Evolutionary conservation across 768 basidiomycete genomes (phyloP).

Genomic region (Suillus ampliporus): DNA sequence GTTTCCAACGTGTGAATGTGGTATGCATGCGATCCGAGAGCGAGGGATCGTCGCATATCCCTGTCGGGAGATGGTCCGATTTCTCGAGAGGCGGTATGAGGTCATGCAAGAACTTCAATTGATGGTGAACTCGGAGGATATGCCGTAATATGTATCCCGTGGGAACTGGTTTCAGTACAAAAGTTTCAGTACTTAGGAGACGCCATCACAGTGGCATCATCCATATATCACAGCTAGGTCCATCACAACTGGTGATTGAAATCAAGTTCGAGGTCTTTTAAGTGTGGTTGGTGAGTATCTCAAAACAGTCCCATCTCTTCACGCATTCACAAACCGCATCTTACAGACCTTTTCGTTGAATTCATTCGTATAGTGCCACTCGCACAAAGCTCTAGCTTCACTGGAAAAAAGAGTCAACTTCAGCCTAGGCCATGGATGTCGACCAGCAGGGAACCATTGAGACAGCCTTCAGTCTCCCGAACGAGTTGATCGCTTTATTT

Average conservation of each 20-base stretch:
- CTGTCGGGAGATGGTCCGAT: too few species aligned
- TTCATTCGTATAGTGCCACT: neutral
- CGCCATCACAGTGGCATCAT: too few species aligned
- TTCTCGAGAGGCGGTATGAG: too few species aligned
- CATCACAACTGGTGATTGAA: neutral
- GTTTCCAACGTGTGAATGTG: too few species aligned
- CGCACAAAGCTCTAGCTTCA: neutral
- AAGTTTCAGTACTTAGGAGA: neutral
- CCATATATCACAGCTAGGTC: too few species aligned
- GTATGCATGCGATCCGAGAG: too few species aligned
- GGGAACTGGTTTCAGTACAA: too few species aligned
- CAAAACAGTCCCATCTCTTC: neutral
- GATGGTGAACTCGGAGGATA: too few species aligned
- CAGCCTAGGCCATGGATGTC: neutral
- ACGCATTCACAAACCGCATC: neutral
- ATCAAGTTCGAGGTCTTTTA: neutral
- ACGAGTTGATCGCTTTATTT: slow-evolving; percentile 33
- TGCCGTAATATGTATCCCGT: too few species aligned
- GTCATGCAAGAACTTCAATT: too few species aligned
- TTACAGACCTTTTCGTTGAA: neutral
- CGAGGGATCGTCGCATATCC: too few species aligned
- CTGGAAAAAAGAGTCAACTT: neutral
- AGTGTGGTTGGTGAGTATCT: neutral
- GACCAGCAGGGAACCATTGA: neutral
- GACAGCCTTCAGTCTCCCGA: slow-evolving; percentile 34